Base-by-base conservation (phyloP, 148 eudicot species). In the Cornus kousa region DNA sequence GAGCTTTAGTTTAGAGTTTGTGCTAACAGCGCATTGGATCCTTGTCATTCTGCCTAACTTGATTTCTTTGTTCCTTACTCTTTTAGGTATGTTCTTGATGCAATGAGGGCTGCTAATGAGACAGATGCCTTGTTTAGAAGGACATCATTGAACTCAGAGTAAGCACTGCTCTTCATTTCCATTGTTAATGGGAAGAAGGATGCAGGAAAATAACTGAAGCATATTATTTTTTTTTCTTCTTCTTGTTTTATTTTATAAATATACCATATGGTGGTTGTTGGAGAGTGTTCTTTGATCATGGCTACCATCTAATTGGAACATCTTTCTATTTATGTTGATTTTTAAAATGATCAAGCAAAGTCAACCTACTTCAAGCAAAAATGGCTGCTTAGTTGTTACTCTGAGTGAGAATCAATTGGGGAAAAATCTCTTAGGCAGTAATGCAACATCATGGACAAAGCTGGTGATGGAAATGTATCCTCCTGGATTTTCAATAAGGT, bases 361-460 rank as follows among this genome's bases (percentile, higher is more conserved):
- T 75, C 98, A 91, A 86, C 90, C 94, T 78, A 95, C 94, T 82
- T 87, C 98, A 73, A 90, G 92, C 90, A 95, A 88, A 76, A 85
- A 82, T 83, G 94, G 93, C 74, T 80, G 81, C 73, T 40, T 86
- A 55, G 78, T 82, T 70, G 73, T 95, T 67, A 82, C 84, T 11
- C 75, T 93, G 31, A 97, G 85, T 57, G 82, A 82, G n/a, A 86
- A 78, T 80, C 82, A 84, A 35, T 69, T 67, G 74, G 95, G 83
- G 75, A 90, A 87, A 82, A 83, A 70, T 83, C 83, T 84, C 67
- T 74, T 80, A 77, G 94, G 84, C 71, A 83, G 75, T 71, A 84
- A 82, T 84, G 81, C 87, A 35, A 68, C 89, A 60, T 65, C 89
- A 20, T 96, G 99, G 99, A 87, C 90, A 46, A 90, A 90, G 85